Percentiles rank a stretch among this genome's conserved stretches.
Conservation (phyloP, 257 asterid species). For the Solanum medicagineum region DNA sequence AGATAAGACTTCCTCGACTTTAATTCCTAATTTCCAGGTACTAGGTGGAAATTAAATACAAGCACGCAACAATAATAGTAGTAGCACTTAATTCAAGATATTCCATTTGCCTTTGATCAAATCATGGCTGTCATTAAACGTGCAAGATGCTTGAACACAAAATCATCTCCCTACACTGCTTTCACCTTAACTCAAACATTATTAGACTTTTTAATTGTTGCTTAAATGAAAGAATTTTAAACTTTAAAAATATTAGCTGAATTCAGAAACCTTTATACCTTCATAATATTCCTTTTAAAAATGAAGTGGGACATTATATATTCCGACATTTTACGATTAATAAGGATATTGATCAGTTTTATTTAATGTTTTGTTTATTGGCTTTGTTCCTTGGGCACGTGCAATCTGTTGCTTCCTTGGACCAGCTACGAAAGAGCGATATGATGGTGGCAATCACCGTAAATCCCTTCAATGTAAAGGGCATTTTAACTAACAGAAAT, state of each 20-base stretch:
- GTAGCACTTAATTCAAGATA: not conserved
- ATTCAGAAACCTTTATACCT: not conserved
- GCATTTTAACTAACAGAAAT: not conserved
- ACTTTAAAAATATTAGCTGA: not conserved
- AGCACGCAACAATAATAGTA: not conserved
- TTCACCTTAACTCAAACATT: not conserved
- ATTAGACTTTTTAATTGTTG: not conserved
- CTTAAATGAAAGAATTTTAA: not conserved
- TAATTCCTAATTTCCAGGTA: not conserved
- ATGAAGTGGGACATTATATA: not conserved
- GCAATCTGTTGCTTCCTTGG: not conserved
- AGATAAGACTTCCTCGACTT: not conserved
- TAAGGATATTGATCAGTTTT: not conserved
- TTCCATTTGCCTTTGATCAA: not conserved
- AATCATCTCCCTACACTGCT: not conserved
- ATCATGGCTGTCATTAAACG: not conserved
- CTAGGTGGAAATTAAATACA: not conserved
- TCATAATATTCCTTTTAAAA: not conserved
- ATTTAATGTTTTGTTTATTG: not conserved
- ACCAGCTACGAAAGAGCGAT: not conserved
- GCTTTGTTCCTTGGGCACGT: slow-evolving; percentile 4
- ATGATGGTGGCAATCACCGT: slow-evolving; percentile 13
- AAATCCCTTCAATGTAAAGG: slow-evolving; percentile 3
- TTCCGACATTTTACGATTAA: not conserved
- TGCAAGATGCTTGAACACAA: not conserved